Evolutionary conservation across 1,284 basidiomycete species (phyloP), one percentile per base, ranked within the genome.

Genomic region (Ustilago tritici): DNA sequence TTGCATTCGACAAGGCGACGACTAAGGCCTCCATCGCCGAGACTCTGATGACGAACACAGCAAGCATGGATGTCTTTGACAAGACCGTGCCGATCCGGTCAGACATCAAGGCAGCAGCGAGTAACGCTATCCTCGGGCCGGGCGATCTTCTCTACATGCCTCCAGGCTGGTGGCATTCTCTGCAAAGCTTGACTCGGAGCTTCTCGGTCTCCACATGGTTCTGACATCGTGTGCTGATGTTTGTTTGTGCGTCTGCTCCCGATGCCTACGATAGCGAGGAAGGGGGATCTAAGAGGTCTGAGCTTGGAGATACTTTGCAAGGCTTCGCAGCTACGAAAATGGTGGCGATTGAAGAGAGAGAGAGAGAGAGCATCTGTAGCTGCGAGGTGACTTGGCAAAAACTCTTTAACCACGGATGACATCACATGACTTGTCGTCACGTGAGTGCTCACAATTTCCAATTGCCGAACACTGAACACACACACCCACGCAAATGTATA

Each of bases 61-160:
- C 72, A 15, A 61, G 47, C 32, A 19, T 81, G 10, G 75, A 79
- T 53, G 78, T 80, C 3, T 81, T 80, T 47, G 61, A 57, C 19
- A 15, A 55, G 2, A 7, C 34, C 9, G 31, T 56, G 7, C 28
- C 31, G 3, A 28, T 64, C 1, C 56, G 61, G 12, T 31, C 41
- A 10, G 17, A 14, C 14, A 40, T 81, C 49, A 59, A 55, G 14
- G 23, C 46, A 36, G 54, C 41, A 56, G 77, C 81, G 8, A 32
- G 36, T 19, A 55, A 50, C 14, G 70, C 76, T 5, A 52, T 77
- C 8, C 65, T 82, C 38, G 63, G 53, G 15, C 80, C 78, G 1
- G 81, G 81, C 8, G 81, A 82, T 38, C 58, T 82, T 15, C 71
- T 82, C 32, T 75, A 76, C 61, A 56, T 82, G 54, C 81, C 81